These are phyloP conservation scores for Ambrosia trifida DNA, from an alignment of 129 eudicot species.

Conservation along the genomic window DNA sequence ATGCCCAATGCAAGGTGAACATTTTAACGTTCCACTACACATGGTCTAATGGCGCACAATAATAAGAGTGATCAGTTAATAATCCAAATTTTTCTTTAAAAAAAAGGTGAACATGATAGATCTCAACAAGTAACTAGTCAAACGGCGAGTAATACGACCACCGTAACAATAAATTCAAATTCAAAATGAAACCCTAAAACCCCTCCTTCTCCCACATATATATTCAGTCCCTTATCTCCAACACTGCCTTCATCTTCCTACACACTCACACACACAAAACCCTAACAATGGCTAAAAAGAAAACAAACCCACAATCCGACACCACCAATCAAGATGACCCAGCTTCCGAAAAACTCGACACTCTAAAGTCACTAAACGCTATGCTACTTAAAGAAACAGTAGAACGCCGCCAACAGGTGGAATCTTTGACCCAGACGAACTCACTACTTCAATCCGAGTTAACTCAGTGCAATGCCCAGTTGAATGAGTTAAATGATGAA, in stretches of 20 bases:
- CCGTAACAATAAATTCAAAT: slow-evolving; percentile 36
- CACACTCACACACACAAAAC: slow-evolving; percentile 23
- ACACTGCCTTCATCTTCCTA: slow-evolving; percentile 37
- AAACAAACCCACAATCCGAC: slow-evolving; percentile 40
- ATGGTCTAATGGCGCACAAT: no score
- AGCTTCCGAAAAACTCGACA: slow-evolving; percentile 52
- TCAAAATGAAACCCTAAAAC: slow-evolving; percentile 41
- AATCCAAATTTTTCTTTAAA: no score
- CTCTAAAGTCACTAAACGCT: slow-evolving; percentile 60
- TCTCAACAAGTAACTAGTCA: slow-evolving; percentile 15
- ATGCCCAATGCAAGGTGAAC: no score
- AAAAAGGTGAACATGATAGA: neutral
- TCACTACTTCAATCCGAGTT: slow-evolving; percentile 55
- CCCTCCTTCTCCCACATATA: slow-evolving; percentile 14
- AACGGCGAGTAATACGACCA: slow-evolving; percentile 14
- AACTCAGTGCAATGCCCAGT: slow-evolving; percentile 46
- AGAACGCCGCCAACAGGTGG: slow-evolving; percentile 76
- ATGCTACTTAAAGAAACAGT: slow-evolving; percentile 67
- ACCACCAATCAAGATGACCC: slow-evolving; percentile 27
- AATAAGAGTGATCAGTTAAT: no score
- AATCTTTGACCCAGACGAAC: slow-evolving; percentile 38
- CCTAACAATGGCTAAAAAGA: slow-evolving; percentile 81
- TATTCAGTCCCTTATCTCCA: neutral
- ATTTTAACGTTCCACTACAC: no score
- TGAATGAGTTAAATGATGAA: slow-evolving; percentile 42